Evolutionary conservation across 2,329 filamentous ascomycete species (phyloP), one percentile per base, ranked within the genome.

Genomic region (Trichoderma sp.): DNA sequence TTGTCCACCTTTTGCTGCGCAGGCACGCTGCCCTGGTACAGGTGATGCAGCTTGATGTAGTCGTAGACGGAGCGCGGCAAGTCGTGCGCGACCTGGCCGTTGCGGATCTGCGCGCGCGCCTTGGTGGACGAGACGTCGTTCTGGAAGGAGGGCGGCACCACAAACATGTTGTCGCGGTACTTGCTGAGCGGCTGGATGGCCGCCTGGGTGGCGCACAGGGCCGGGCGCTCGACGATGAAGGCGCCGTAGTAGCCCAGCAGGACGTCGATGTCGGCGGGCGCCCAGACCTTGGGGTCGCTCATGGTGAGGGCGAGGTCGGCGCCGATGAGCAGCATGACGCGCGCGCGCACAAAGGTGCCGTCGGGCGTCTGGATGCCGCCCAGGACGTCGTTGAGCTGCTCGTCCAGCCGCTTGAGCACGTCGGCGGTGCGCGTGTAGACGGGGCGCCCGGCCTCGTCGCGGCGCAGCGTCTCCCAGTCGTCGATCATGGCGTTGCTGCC

Each of bases 371-470:
- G 83, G 34, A 93, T 86, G 10, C 92, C 92, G 6, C 92, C 92
- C 45, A 90, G 88, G 21, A 90, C 84, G 24, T 84, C 83, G 74
- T 96, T 96, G 74, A 96, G 90, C 77, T 96, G 91, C 72, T 93
- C 78, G 68, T 94, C 88, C 70, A 96, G 93, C 77, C 96, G 92
- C 73, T 94, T 90, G 58, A 96, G 81, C 45, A 96, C 92, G 71
- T 90, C 85, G 34, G 92, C 92, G 1, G 93, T 97, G 15, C 91
- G 91, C 65, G 91, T 88, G 74, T 96, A 97, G 67, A 90, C 85
- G 67, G 89, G 87, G 76, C 94, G 89, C 66, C 90, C 65, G 12
- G 44, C 30, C 3, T 58, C 62, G 56, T 71, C 69, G 39, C 63
- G 65, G 47, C 68, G 69, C 41, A 67, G 45, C 44, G 91, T 89